phyloP scores from a whole-genome alignment of 768 basidiomycete genomes.

The Terana coerulea region DNA sequence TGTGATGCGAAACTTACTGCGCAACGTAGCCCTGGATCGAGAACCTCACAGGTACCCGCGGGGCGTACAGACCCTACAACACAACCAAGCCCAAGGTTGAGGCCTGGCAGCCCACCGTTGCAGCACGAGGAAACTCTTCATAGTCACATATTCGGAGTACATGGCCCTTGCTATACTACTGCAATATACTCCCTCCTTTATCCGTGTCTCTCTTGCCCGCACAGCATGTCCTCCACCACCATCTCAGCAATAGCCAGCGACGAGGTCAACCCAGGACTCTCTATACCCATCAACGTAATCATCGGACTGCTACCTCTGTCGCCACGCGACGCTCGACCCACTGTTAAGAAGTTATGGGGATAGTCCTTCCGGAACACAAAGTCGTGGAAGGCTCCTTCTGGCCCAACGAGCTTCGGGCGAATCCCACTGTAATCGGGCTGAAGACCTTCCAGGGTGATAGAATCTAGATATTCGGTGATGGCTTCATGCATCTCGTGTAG shows the following conservation, averaged over 20 bases:
- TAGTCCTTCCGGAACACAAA: constrained; percentile 72
- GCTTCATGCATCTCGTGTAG: constrained; percentile 64
- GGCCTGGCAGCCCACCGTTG: constrained; percentile 78
- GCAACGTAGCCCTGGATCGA: constrained; percentile 68
- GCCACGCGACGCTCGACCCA: constrained; percentile 12
- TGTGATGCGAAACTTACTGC: not conserved
- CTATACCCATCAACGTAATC: constrained; percentile 86
- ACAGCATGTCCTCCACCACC: constrained; percentile 62
- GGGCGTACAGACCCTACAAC: constrained; percentile 86
- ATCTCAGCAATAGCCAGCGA: constrained; percentile 83
- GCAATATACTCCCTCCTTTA: not conserved
- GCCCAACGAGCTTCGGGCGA: constrained; percentile 81
- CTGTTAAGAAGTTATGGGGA: constrained; percentile 33
- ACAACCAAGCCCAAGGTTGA: constrained; percentile 79
- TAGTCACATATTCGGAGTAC: constrained; percentile 7
- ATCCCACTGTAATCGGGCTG: constrained; percentile 83
- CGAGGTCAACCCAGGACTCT: constrained; percentile 89
- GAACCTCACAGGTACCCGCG: constrained; percentile 90
- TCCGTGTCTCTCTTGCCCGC: constrained; percentile 9
- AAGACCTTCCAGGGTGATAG: constrained; percentile 54
- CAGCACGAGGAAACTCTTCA: constrained; percentile 22
- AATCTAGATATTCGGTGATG: constrained; percentile 72
- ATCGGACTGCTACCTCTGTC: constrained; percentile 39
- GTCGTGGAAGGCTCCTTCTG: constrained; percentile 76
- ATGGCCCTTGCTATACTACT: no score